Evolutionary conservation across 768 basidiomycete species (phyloP).

Genomic region (Gymnopilus junonius): DNA sequence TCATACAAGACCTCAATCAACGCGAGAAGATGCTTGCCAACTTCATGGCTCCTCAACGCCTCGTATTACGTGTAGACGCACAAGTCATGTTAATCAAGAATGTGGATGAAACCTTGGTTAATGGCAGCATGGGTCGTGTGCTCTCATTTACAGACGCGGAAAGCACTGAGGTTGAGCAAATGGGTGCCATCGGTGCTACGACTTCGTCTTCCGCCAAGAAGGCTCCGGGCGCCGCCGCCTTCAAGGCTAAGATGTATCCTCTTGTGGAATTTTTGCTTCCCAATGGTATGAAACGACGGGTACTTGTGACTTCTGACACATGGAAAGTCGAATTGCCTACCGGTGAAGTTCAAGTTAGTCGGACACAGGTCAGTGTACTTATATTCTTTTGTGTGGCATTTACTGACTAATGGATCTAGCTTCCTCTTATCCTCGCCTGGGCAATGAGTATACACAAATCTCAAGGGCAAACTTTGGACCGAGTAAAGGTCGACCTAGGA

Average conservation of each 20-base stretch:
- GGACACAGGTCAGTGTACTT: slow-evolving; percentile 69
- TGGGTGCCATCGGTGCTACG: slow-evolving; percentile 29
- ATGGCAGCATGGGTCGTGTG: slow-evolving; percentile 91
- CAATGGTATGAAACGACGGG: slow-evolving; percentile 53
- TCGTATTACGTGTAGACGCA: slow-evolving; percentile 77
- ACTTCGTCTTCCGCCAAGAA: slow-evolving; percentile 22
- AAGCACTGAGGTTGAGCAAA: slow-evolving; percentile 26
- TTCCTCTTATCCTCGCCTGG: slow-evolving; percentile 92
- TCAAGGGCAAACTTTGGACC: slow-evolving; percentile 94
- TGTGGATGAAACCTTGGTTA: slow-evolving; percentile 86
- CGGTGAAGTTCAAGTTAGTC: slow-evolving; percentile 80
- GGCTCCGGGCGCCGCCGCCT: slow-evolving; percentile 28
- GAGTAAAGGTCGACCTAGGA: slow-evolving; percentile 92
- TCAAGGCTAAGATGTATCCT: slow-evolving; percentile 48
- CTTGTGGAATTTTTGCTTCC: slow-evolving; percentile 79
- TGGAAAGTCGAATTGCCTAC: slow-evolving; percentile 92
- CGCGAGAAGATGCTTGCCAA: slow-evolving; percentile 83
- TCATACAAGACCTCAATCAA: slow-evolving; percentile 53
- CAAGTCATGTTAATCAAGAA: slow-evolving; percentile 99
- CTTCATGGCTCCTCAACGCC: slow-evolving; percentile 81
- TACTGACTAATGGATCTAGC: slow-evolving; percentile 29
- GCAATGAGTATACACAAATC: slow-evolving; percentile 99
- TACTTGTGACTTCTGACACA: slow-evolving; percentile 67
- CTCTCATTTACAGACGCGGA: slow-evolving; percentile 70
- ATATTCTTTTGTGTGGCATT: neutral